Percentiles rank a stretch among this genome's conserved stretches.
phyloP scores from a whole-genome alignment of 2,329 filamentous ascomycete species.

The Calonectria ilicicola region DNA sequence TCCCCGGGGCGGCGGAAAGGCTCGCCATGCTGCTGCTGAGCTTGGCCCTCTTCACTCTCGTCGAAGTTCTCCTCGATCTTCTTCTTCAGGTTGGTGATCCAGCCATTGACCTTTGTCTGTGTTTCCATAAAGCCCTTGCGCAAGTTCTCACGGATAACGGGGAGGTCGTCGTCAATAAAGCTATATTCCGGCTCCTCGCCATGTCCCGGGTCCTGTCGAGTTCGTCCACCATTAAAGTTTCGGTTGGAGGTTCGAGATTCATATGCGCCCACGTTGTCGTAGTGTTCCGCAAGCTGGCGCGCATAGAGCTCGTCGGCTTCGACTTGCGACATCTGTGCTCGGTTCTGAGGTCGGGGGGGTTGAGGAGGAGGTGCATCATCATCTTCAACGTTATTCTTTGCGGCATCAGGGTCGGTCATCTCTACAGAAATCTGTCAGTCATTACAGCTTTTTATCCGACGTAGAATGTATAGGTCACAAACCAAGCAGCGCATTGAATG shows the following conservation, averaged over 20 bases:
- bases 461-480: slow-evolving; percentile 33
- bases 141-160: slow-evolving; percentile 91
- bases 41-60: slow-evolving; percentile 66
- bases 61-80: slow-evolving; percentile 90
- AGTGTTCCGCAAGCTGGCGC: slow-evolving; percentile 92
- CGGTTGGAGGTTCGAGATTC: slow-evolving; percentile 66
- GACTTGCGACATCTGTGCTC: slow-evolving; percentile 79
- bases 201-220: slow-evolving; percentile 53
- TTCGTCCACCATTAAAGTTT: slow-evolving; percentile 40
- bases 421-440: slow-evolving; percentile 56
- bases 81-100: slow-evolving; percentile 94
- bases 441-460: background rate
- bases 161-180: slow-evolving; percentile 96
- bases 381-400: slow-evolving; percentile 62
- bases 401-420: slow-evolving; percentile 84
- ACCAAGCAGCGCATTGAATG: slow-evolving; percentile 95
- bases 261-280: slow-evolving; percentile 73
- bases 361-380: slow-evolving; percentile 75
- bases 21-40: slow-evolving; percentile 43
- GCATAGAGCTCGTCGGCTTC: slow-evolving; percentile 94
- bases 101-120: slow-evolving; percentile 90
- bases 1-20: slow-evolving; percentile 68
- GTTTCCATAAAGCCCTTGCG: slow-evolving; percentile 96
- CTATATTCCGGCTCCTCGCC: slow-evolving; percentile 81
- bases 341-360: slow-evolving; percentile 79